These are phyloP conservation scores for Suillus weaverae DNA, from an alignment of 768 basidiomycete species.

Conservation along the genomic window DNA sequence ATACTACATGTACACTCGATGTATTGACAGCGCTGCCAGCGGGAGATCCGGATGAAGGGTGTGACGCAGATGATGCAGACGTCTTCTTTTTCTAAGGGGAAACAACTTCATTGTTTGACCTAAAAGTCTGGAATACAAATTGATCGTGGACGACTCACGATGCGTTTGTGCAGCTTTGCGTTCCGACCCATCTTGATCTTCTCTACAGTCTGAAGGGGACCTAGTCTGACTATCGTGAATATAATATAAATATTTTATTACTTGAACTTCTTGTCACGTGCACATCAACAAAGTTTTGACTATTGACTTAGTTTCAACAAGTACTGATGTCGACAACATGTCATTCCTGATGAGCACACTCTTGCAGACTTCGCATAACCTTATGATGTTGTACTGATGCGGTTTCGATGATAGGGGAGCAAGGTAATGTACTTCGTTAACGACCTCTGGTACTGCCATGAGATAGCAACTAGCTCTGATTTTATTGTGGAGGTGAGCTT, in stretches of 20 bases:
- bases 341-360: too few species aligned
- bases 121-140: not conserved
- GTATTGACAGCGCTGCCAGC: not conserved
- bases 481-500: not conserved
- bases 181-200: slow-evolving; percentile 32
- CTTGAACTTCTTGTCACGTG: too few species aligned
- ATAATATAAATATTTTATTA: too few species aligned
- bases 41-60: slow-evolving; percentile 10
- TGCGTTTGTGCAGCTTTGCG: slow-evolving; percentile 37
- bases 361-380: too few species aligned
- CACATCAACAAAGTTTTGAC: too few species aligned
- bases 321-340: too few species aligned
- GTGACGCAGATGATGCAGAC: slow-evolving; percentile 3
- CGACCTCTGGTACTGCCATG: not conserved
- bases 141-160: slow-evolving; percentile 21
- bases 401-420: too few species aligned
- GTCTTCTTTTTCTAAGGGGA: slow-evolving; percentile 28
- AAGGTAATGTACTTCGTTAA: too few species aligned
- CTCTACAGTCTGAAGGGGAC: not conserved
- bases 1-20: not conserved
- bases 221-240: too few species aligned
- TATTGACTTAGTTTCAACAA: too few species aligned
- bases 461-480: not conserved
- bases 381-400: too few species aligned
- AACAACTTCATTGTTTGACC: not conserved